Evolutionary conservation across 441 rosid species (phyloP).

Genomic region (Rhodomyrtus psidioides): DNA sequence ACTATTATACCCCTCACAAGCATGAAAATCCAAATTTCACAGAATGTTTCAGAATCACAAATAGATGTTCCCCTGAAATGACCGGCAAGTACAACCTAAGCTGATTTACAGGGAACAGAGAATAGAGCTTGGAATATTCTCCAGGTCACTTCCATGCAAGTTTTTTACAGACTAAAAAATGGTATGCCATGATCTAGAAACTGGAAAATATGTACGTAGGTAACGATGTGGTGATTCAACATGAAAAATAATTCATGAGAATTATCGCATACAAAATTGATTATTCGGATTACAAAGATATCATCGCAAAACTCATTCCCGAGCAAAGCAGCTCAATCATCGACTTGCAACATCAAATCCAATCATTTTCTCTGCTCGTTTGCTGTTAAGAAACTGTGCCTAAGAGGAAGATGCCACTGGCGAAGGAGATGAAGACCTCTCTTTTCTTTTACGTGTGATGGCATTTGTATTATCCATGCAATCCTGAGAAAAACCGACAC

Average conservation of each 20-base stretch:
- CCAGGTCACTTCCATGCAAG: background rate
- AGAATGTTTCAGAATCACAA: background rate
- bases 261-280: background rate
- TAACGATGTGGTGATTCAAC: background rate
- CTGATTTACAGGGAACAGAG: background rate
- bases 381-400: background rate
- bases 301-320: background rate
- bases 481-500: background rate
- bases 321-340: background rate
- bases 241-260: background rate
- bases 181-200: background rate
- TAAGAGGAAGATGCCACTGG: background rate
- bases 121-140: background rate
- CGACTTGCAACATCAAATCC: background rate
- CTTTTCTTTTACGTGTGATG: constrained; percentile 14
- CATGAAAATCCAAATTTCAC: background rate
- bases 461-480: background rate
- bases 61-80: background rate
- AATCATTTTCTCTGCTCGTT: background rate
- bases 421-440: constrained; percentile 17
- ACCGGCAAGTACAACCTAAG: background rate
- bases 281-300: background rate
- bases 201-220: background rate
- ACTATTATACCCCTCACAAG: background rate
- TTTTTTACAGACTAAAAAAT: background rate